phyloP scores from a whole-genome alignment of 2,329 filamentous ascomycete species.

The Beauveria bassiana region DNA sequence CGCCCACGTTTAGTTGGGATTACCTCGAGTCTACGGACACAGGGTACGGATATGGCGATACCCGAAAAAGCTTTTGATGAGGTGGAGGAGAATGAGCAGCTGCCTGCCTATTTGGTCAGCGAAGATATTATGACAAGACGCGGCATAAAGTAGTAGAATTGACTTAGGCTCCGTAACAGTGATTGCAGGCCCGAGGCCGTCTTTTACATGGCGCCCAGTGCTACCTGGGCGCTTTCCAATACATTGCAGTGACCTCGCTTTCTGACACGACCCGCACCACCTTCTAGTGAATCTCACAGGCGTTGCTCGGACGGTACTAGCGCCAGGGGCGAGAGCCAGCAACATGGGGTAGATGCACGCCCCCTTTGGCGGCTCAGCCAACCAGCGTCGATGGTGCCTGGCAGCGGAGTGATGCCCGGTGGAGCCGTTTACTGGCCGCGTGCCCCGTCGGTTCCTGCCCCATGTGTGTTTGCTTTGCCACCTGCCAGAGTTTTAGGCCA shows the following conservation, averaged over 20 bases:
- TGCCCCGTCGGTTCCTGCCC: neutral
- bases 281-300: neutral
- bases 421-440: neutral
- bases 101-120: neutral
- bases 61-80: neutral
- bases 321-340: conserved; percentile 9
- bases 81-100: neutral
- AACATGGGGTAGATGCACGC: conserved; percentile 9
- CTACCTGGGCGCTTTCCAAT: neutral
- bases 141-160: neutral
- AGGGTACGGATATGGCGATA: too few species aligned
- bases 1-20: neutral
- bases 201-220: neutral
- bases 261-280: neutral
- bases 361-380: neutral
- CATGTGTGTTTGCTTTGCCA: neutral
- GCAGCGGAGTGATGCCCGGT: neutral
- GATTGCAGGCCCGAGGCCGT: too few species aligned
- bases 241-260: neutral
- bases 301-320: conserved; percentile 6
- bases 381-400: neutral
- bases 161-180: neutral
- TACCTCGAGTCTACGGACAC: too few species aligned
- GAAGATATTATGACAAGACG: neutral
- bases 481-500: neutral